Base-by-base conservation (phyloP, 306 rosid genomes). In the cucumber (Cucumis sativus) region DNA sequence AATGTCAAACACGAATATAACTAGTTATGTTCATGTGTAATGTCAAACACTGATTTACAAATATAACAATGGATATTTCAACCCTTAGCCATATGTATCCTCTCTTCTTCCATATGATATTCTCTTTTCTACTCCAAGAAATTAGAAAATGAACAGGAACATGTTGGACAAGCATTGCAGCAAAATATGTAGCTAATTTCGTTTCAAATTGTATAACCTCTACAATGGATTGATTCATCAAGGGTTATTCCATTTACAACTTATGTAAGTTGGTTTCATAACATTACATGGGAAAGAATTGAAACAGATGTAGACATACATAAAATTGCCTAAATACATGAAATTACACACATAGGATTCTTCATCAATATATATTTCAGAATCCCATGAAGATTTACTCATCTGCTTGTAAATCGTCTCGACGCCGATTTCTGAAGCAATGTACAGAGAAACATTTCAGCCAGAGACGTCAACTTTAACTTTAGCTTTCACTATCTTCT, bases 281-380 rank as follows among this genome's bases (percentile, higher is more conserved):
- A 51, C 77, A 52, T 73, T 17, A 30, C 62, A 30, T 4, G 25
- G 43, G 16, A 49, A 28, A 30, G 47, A 73, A 51, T 49, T 71
- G 16, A 49, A 71, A 71, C 76, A 15, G 60, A 10, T 45, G 39
- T 47, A 45, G 75, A 13, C 33, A 11, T 21, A 72, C 15, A 18
- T 51, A 52, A 23, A 25, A 73, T 30, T 73, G 62, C 62, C 62
- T 73, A 73, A 73, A 73, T 73, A 59, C 72, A 76, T 76, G 70
- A 59, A 65, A 65, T 75, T 79, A 66, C 83, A 73, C 79, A 77
- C 5, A 75, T 60, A 80, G 88, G 93, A 86, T 87, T 86, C 85
- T 84, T 92, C 96, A 88, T 90, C 81, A 88, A 92, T 79, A 79
- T 79, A 77, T 55, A 74, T 91, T 82, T 88, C 97, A 52, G 87